Evolutionary conservation across 2,329 filamentous ascomycete species (phyloP), one percentile per base, ranked within the genome.

Genomic region (Xylariaceae sp.): DNA sequence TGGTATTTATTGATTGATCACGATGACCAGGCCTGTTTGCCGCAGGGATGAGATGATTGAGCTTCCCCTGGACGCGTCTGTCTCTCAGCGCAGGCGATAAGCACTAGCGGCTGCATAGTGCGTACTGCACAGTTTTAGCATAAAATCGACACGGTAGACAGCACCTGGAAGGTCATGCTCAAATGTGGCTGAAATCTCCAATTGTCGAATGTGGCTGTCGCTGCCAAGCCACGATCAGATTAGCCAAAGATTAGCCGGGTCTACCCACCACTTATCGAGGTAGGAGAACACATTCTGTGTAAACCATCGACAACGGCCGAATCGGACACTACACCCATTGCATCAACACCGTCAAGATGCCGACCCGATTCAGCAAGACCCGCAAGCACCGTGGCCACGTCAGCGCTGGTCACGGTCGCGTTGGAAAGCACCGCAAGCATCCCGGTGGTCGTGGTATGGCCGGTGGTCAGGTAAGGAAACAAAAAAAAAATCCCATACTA

Each of bases 381-480:
- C 63, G 64, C 55, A 66, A 66, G 47, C 64, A 66, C 84, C 92
- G 93, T 84, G 93, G 93, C 80, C 91, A 99, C 83, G 94, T 99
- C 78, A 95, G 90, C 76, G 91, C 92, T 85, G 94, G 94, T 85
- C 88, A 97, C 81, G 93, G 94, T 84, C 93, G 93, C 87, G 80
- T 97, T 77, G 94, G 94, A 79, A 97, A 97, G 89, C 92, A 97
- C 89, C 85, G 94, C 77, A 97, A 99, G 88, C 85, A 88, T 72
- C 86, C 84, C 71, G 85, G 85, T 87, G 85, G 85, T 85, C 83
- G 90, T 90, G 85, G 85, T 88, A 83, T 88, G 82, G 94, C 94
- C 78, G 60, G 61, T 62, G 59, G 59, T 57, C 59, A 62, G 57
- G 63, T 60, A 62, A 57, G 62, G 45, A 45, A 49, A 17, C 13